phyloP scores from a whole-genome alignment of 441 rosid genomes.

The Mallotus repandus region DNA sequence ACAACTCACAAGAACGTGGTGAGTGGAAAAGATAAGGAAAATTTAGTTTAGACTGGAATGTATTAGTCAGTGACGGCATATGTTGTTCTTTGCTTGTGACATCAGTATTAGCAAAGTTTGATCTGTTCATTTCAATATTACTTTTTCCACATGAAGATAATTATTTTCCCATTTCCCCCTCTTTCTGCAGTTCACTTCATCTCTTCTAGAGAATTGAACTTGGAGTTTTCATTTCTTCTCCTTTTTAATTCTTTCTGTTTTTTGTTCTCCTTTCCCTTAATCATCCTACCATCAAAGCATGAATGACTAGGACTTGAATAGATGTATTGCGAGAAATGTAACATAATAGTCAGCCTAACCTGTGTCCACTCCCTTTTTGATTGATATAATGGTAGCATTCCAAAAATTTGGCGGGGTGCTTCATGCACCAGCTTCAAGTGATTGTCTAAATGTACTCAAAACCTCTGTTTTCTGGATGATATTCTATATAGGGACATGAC shows the following conservation, averaged over 20 bases:
- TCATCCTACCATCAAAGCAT: not conserved
- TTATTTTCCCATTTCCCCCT: not conserved
- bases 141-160: not conserved
- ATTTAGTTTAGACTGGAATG: not conserved
- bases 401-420: not conserved
- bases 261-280: no score
- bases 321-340: not conserved
- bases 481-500: conserved; percentile 27
- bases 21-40: not conserved
- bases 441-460: not conserved
- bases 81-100: conserved; percentile 11
- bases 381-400: not conserved
- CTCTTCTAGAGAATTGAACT: not conserved
- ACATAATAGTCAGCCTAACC: not conserved
- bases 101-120: not conserved
- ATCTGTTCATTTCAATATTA: not conserved
- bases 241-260: not conserved
- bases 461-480: conserved; percentile 7
- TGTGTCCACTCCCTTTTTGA: not conserved
- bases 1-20: not conserved
- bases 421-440: not conserved
- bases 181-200: not conserved
- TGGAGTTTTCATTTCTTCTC: not conserved
- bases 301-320: not conserved
- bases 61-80: not conserved